phyloP scores from a whole-genome alignment of 306 rosid genomes.

The Castanea sativa region DNA sequence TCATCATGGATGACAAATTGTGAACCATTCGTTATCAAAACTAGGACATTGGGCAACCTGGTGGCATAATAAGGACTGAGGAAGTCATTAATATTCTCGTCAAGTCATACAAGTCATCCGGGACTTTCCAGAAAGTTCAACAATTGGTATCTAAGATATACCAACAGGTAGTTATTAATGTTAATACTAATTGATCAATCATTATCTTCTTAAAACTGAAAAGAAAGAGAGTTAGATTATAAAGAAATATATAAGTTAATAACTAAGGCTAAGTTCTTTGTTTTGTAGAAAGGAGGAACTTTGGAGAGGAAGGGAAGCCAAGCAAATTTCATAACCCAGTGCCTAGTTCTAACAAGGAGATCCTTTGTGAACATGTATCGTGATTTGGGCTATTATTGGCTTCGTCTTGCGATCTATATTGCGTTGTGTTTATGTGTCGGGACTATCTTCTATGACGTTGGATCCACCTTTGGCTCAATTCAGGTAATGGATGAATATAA shows the following conservation, averaged over 20 bases:
- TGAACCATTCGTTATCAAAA: not conserved
- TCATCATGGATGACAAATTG: not conserved
- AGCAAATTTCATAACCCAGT: conserved; percentile 35
- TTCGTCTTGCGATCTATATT: conserved; percentile 43
- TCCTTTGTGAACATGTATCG: conserved; percentile 51
- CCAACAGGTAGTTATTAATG: conserved; percentile 17
- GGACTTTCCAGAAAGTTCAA: conserved; percentile 15
- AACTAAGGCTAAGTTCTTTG: not conserved
- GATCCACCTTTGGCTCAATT: conserved; percentile 31
- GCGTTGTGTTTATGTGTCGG: conserved; percentile 39
- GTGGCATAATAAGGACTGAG: conserved; percentile 25
- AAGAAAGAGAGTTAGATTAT: not conserved
- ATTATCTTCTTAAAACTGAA: not conserved
- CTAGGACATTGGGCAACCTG: conserved; percentile 37
- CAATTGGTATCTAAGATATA: conserved; percentile 15
- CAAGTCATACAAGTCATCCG: conserved; percentile 28
- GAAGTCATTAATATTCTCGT: conserved; percentile 30
- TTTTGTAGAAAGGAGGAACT: conserved; percentile 13
- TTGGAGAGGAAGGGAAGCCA: conserved; percentile 32
- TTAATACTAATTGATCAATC: not conserved
- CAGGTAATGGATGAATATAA: conserved; percentile 24
- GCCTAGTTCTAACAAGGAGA: conserved; percentile 39
- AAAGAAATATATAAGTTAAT: not conserved
- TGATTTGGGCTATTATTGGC: conserved; percentile 54
- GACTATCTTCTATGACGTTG: conserved; percentile 38